Base-by-base conservation (phyloP, 768 basidiomycete genomes). In the Leccinum fibrillosum region DNA sequence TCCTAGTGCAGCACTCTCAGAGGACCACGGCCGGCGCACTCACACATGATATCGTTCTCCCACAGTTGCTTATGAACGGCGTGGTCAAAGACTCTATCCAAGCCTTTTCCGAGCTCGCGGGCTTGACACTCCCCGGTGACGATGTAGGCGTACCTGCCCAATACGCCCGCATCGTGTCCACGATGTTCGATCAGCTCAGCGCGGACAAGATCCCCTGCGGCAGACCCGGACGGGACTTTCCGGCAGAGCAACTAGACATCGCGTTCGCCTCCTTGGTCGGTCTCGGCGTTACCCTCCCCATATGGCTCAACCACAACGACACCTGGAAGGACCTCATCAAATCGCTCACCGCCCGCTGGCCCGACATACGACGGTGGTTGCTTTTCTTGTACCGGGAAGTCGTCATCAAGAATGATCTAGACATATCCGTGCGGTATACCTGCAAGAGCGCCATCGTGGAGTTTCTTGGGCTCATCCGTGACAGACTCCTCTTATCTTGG, bases 341-440 rank as follows among this genome's bases (percentile, higher is more conserved):
- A 23, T 51, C 48, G 3, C 61, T 71, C 17, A 53, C 47, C 19
- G 12, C 49, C 12, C 61, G 65, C 11, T 71, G 70, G 67, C 44
- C 60, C 11, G 63, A 68, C 30, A 64, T 72, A 30, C 69, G 71
- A 17, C 60, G 54, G 1, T 72, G 70, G 71, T 23, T 69, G 5
- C 58, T 71, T 47, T 70, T 62, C 55, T 12, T 72, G 4, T 61
- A 70, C 48, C 30, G 37, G 17, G 49, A 59, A 2, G 37, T 64
- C 30, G 60, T 71, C 55, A 26, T n/a, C 44, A 45, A 34, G 12
- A 53, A 53, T 11, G 45, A 60, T 12, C 7, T 62, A 26, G 53
- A 54, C 37, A 30, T 57, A 4, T 25, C 56, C 11, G 10, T 51
- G n/a, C 69, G 69, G 15, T 58, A 58, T 37, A 50, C 56, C 9